A percentile compares a stretch with the other conserved stretches of the same genome.
These are phyloP conservation scores for Sugiyamaella castrensis DNA, from an alignment of 1,139 yeast genomes.

Conservation along the genomic window DNA sequence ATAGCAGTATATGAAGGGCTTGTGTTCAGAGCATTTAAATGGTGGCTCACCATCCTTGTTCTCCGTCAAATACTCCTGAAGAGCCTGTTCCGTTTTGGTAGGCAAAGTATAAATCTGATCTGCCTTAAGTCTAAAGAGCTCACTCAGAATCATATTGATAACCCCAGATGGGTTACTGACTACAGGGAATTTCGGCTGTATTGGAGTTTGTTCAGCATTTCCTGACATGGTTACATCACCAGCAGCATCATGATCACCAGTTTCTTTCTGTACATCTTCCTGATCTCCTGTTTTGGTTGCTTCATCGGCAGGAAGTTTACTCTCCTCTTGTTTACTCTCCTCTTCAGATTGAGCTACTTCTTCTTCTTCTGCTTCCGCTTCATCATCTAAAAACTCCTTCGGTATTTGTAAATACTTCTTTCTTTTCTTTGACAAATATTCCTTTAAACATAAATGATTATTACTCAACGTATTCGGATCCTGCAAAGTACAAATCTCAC, in stretches of 20 bases:
- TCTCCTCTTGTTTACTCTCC: slow-evolving; percentile 8
- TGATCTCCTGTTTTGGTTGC: slow-evolving; percentile 11
- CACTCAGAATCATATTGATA: slow-evolving; percentile 58
- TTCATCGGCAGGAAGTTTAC: slow-evolving; percentile 11
- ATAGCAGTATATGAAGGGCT: slow-evolving; percentile 60
- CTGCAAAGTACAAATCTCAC: slow-evolving; percentile 40
- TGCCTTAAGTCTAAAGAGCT: slow-evolving; percentile 50
- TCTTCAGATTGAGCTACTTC: slow-evolving; percentile 13
- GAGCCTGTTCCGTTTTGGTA: slow-evolving; percentile 24
- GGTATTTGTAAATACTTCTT: slow-evolving; percentile 15
- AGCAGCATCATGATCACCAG: slow-evolving; percentile 13
- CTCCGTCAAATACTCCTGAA: slow-evolving; percentile 22
- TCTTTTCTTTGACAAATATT: slow-evolving; percentile 17
- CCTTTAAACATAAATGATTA: slow-evolving; percentile 22
- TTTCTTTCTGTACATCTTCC: slow-evolving; percentile 2
- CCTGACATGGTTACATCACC: slow-evolving; percentile 29
- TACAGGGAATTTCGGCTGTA: slow-evolving; percentile 18
- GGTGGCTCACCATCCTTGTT: slow-evolving; percentile 23
- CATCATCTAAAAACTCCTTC: slow-evolving; percentile 3
- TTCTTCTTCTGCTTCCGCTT: slow-evolving; percentile 8
- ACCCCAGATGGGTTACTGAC: slow-evolving; percentile 52
- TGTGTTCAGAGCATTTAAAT: slow-evolving; percentile 38
- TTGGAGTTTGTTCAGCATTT: slow-evolving; percentile 9
- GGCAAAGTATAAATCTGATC: slow-evolving; percentile 32
- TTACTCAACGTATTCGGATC: slow-evolving; percentile 15